Evolutionary conservation across 1,139 yeast genomes (phyloP).

Genomic region (Blastobotrys aristatus): DNA sequence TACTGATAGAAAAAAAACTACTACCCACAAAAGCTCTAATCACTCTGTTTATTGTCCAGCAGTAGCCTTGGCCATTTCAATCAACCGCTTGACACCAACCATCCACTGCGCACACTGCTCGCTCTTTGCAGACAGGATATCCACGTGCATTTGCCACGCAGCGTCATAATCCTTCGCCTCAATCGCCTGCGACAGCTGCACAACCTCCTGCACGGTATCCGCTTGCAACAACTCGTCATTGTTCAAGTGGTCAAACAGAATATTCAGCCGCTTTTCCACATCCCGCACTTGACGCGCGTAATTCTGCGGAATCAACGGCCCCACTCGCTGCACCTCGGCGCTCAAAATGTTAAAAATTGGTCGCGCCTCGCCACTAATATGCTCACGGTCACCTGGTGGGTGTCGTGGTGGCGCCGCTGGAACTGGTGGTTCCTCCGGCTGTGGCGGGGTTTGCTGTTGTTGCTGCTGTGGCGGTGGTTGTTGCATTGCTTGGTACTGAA

Average conservation of each 20-base stretch:
- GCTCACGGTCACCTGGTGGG: constrained; percentile 69
- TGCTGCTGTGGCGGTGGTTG: constrained; percentile 13
- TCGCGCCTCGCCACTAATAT: constrained; percentile 53
- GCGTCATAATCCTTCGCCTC: constrained; percentile 49
- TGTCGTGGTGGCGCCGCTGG: constrained; percentile 40
- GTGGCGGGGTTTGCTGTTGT: constrained; percentile 19
- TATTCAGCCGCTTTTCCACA: constrained; percentile 73
- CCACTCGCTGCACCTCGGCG: constrained; percentile 52
- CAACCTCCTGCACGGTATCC: constrained; percentile 53
- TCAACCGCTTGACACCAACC: constrained; percentile 83
- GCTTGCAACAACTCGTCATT: constrained; percentile 61
- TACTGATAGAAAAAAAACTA: too few species aligned
- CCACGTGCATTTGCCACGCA: constrained; percentile 50
- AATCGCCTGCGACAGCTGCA: constrained; percentile 48
- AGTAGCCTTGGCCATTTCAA: constrained; percentile 54
- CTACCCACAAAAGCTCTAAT: too few species aligned
- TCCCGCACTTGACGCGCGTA: constrained; percentile 71
- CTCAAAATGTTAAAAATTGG: constrained; percentile 58
- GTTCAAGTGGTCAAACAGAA: constrained; percentile 75
- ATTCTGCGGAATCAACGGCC: constrained; percentile 72
- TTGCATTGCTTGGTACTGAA: constrained; percentile 9
- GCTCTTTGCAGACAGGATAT: constrained; percentile 60
- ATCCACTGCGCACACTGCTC: constrained; percentile 90
- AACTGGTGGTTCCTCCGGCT: constrained; percentile 20
- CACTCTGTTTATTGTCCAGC: background rate